Conservation (phyloP, 805 yeast species). For the Candida glaebosa region DNA sequence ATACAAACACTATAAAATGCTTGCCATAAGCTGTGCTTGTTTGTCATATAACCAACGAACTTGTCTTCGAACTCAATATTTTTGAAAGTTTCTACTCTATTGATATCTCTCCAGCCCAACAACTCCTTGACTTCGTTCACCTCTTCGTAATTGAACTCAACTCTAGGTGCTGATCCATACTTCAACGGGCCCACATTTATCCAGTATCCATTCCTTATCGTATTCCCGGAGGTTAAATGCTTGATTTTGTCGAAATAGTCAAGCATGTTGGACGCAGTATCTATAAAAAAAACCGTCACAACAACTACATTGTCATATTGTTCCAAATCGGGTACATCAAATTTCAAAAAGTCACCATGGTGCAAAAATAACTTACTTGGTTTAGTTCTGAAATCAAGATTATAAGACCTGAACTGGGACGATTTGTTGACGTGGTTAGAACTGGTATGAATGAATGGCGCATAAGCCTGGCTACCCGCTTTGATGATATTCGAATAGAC, state of each 20-base stretch:
- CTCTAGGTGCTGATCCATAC: slow-evolving; percentile 79
- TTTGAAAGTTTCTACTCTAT: neutral
- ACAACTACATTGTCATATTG: slow-evolving; percentile 48
- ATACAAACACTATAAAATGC: slow-evolving; percentile 68
- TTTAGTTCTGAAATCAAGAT: slow-evolving; percentile 23
- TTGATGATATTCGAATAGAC: slow-evolving; percentile 33
- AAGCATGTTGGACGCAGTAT: slow-evolving; percentile 83
- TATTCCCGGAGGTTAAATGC: slow-evolving; percentile 6
- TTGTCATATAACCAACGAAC: slow-evolving; percentile 66
- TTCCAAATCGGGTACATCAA: slow-evolving; percentile 28
- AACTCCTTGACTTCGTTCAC: slow-evolving; percentile 43
- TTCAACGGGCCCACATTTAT: slow-evolving; percentile 87
- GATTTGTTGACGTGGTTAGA: slow-evolving; percentile 54
- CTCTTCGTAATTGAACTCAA: slow-evolving; percentile 72
- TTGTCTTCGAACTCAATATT: slow-evolving; percentile 9
- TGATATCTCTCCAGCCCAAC: slow-evolving; percentile 55
- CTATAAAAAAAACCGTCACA: slow-evolving; percentile 74
- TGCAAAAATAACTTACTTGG: slow-evolving; percentile 49
- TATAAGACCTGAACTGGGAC: slow-evolving; percentile 49
- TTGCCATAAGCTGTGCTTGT: slow-evolving; percentile 65
- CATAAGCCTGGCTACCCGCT: slow-evolving; percentile 13
- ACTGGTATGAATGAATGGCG: slow-evolving; percentile 59
- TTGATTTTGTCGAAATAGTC: slow-evolving; percentile 68
- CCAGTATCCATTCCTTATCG: slow-evolving; percentile 59
- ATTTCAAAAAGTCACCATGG: slow-evolving; percentile 62